phyloP scores from a whole-genome alignment of 2,329 filamentous ascomycete genomes.

The Sordariomycetes sp. region DNA sequence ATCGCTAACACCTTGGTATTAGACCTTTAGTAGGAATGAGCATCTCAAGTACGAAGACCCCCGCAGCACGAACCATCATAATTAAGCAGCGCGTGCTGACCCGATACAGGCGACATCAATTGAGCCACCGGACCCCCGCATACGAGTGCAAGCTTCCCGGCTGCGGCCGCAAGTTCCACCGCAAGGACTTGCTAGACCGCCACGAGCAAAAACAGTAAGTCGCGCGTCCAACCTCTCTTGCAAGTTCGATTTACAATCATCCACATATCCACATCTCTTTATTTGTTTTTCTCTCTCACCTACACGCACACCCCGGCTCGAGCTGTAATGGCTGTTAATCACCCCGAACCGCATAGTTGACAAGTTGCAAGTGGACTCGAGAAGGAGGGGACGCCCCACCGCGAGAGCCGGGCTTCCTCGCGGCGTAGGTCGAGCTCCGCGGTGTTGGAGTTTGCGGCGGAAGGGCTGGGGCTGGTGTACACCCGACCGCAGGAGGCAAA shows the following conservation, averaged over 20 bases:
- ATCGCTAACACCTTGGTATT: constrained; percentile 6
- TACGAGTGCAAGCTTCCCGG: constrained; percentile 35
- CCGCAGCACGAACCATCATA: neutral
- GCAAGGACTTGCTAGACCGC: constrained; percentile 44
- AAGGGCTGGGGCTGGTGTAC: neutral
- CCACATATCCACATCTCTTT: too few species aligned
- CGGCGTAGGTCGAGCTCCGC: neutral
- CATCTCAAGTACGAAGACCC: constrained; percentile 37
- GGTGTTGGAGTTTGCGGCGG: neutral
- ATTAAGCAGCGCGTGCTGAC: neutral
- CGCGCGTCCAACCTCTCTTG: neutral
- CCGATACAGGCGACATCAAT: constrained; percentile 38
- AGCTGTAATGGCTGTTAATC: neutral
- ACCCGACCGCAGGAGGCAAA: too few species aligned
- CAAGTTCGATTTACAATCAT: too few species aligned
- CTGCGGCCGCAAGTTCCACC: constrained; percentile 44
- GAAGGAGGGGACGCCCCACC: neutral
- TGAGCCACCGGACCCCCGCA: constrained; percentile 42
- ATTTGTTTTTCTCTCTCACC: neutral
- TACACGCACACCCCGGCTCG: neutral
- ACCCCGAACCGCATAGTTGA: neutral
- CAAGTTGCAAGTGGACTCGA: constrained; percentile 1
- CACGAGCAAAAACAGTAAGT: constrained; percentile 30
- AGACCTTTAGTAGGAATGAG: constrained; percentile 51
- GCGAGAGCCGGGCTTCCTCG: constrained; percentile 5